Base-by-base conservation (phyloP, 2,329 filamentous ascomycete genomes). In the Blastomyces gilchristii region DNA sequence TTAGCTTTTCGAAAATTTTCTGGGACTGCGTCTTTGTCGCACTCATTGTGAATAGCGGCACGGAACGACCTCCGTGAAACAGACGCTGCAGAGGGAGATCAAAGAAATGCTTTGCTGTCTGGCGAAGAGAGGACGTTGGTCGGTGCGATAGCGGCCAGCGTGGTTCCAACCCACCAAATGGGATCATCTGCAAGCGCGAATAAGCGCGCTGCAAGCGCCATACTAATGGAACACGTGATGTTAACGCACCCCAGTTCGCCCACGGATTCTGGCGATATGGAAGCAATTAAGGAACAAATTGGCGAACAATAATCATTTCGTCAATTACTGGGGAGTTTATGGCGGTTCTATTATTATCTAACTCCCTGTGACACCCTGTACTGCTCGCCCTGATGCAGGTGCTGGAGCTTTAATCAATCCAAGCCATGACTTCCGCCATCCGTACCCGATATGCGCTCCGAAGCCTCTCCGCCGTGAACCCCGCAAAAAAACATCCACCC, bases 1-100 rank as follows among this genome's bases (percentile, higher is more conserved):
- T 97, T 75, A 97, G 81, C 81, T 97, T 97, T 81, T 96, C 90
- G 79, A 99, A 99, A 77, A 99, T 90, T 80, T 92, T 93, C 76
- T 93, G 89, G 79, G 93, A 97, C 82, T 97, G 87, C 75, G 91
- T 86, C 83, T 97, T 99, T 61, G 90, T 88, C 74, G 94, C 94
- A 76, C 81, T 82, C 83, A 85, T 85, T 60, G 64, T 76, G 72
- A 61, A 60, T 41, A 64, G 34, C 12, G n/a, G 54, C 7, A 60
- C 28, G 18, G 25, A 28, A 31, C n/a, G 34, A 9, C 7, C 54
- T 58, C 34, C 11, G 25, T 28, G 22, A 43, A 43, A 41, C n/a
- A 34, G 50, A 37, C 50, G 14, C 18, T 25, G 28, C 25, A 14
- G 52, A 25, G 16, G 41, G n/a, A 49, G 50, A 34, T 22, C 22